Conservation (phyloP, 2,329 filamentous ascomycete species). For the Botrytis fabae region DNA sequence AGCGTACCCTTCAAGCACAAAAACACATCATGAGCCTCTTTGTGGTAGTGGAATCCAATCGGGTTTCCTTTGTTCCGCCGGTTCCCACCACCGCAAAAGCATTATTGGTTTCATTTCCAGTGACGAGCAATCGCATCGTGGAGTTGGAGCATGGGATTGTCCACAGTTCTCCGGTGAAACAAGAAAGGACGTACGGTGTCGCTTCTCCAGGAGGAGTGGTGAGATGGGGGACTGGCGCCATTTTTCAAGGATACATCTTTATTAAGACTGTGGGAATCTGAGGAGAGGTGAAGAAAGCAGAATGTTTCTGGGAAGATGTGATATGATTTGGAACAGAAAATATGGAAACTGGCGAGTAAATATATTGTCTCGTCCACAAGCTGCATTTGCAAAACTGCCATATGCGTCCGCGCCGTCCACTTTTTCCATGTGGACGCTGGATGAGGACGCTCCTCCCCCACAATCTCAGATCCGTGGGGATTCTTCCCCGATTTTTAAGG, state of each 20-base stretch:
- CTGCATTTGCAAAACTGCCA: background rate
- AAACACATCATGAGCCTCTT: conserved; percentile 58
- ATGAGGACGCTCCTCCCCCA: background rate
- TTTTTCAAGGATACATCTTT: background rate
- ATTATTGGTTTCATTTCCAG: conserved; percentile 37
- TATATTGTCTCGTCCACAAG: background rate
- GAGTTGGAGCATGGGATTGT: conserved; percentile 36
- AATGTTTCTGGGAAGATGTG: too few relatives aligned
- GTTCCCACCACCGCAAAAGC: conserved; percentile 36
- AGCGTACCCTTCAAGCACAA: conserved; percentile 55
- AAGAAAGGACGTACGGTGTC: conserved; percentile 30
- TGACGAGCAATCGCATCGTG: conserved; percentile 35
- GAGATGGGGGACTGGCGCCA: conserved; percentile 7
- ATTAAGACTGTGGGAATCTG: background rate
- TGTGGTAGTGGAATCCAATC: conserved; percentile 57
- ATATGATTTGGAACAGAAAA: background rate
- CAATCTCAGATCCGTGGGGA: background rate
- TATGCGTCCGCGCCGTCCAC: background rate
- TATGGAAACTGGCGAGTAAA: too few relatives aligned
- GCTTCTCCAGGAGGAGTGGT: conserved; percentile 14
- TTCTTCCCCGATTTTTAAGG: background rate
- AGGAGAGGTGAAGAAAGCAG: background rate
- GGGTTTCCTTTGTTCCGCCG: conserved; percentile 35
- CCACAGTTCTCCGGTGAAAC: conserved; percentile 35
- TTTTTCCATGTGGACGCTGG: background rate